phyloP scores from a whole-genome alignment of 225 moss, liverwort and hornwort species.

The Polytrichum commune region DNA sequence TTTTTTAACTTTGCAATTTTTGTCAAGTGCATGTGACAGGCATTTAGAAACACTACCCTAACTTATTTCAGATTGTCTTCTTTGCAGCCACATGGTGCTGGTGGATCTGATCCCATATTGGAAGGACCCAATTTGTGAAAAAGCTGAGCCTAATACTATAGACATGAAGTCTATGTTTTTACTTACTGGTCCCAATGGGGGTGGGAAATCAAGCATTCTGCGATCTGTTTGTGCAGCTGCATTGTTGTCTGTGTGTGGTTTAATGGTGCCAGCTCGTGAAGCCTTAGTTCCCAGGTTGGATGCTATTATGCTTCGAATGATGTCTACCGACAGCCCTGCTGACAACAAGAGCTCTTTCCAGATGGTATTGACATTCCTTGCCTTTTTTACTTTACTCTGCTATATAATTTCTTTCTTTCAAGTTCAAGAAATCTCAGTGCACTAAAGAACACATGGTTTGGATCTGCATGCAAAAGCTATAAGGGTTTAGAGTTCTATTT shows the following conservation, averaged over 20 bases:
- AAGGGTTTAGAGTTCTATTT: too few relatives aligned
- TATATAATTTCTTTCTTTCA: too few relatives aligned
- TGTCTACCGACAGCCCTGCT: conserved; percentile 93
- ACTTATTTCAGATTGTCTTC: background rate
- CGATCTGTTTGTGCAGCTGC: conserved; percentile 88
- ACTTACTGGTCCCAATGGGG: conserved; percentile 96
- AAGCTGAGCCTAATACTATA: conserved; percentile 72
- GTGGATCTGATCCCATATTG: conserved; percentile 92
- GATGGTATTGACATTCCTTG: conserved; percentile 40
- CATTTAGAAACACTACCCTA: background rate
- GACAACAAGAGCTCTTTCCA: conserved; percentile 97
- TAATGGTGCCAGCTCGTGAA: conserved; percentile 82
- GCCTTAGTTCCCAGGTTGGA: conserved; percentile 84
- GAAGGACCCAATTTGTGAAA: conserved; percentile 71
- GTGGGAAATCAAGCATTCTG: conserved; percentile 93
- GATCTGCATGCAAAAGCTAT: too few relatives aligned
- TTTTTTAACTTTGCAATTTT: too few relatives aligned
- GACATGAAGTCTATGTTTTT: conserved; percentile 76
- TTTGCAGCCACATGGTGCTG: conserved; percentile 39
- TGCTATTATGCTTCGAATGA: conserved; percentile 97
- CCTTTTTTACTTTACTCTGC: background rate
- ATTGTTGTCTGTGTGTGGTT: conserved; percentile 72
- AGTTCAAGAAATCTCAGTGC: too few relatives aligned
- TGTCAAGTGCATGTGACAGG: too few relatives aligned
- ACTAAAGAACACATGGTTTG: too few relatives aligned